These are phyloP conservation scores for Spizellomyces sp. DNA, from an alignment of 192 early-diverging fungal species.

Conservation along the genomic window DNA sequence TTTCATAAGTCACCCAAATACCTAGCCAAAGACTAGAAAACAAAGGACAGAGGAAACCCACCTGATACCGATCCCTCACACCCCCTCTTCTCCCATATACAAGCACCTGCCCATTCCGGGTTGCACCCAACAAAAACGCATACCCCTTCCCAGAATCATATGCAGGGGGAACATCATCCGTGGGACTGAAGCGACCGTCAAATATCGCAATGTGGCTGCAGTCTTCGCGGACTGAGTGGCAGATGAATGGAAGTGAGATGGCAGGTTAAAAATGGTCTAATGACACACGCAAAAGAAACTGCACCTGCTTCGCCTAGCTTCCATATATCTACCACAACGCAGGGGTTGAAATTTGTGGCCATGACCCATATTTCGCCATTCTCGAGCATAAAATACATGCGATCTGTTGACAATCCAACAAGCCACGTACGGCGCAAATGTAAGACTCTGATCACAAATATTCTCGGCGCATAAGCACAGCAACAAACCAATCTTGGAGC, in stretches of 20 bases:
- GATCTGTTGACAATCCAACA: slow-evolving; percentile 21
- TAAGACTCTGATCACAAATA: background rate
- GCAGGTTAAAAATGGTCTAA: background rate
- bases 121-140: slow-evolving; percentile 48
- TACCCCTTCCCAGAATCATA: slow-evolving; percentile 33
- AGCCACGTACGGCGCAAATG: background rate
- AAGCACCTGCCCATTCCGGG: slow-evolving; percentile 55
- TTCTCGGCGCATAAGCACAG: background rate
- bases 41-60: slow-evolving; percentile 15
- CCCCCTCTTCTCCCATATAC: slow-evolving; percentile 45
- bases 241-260: background rate
- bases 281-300: background rate
- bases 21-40: background rate
- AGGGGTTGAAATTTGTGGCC: slow-evolving; percentile 47
- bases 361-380: slow-evolving; percentile 55
- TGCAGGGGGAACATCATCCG: slow-evolving; percentile 2
- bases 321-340: slow-evolving; percentile 56
- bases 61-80: slow-evolving; percentile 50
- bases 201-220: slow-evolving; percentile 37
- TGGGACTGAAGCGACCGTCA: slow-evolving; percentile 37
- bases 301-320: slow-evolving; percentile 22
- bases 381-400: slow-evolving; percentile 51
- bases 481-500: slow-evolving; percentile 38
- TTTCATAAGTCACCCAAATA: background rate
- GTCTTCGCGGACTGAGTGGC: slow-evolving; percentile 32